phyloP scores from a whole-genome alignment of 495 filamentous ascomycete genomes.

The Penicillium nucicola region DNA sequence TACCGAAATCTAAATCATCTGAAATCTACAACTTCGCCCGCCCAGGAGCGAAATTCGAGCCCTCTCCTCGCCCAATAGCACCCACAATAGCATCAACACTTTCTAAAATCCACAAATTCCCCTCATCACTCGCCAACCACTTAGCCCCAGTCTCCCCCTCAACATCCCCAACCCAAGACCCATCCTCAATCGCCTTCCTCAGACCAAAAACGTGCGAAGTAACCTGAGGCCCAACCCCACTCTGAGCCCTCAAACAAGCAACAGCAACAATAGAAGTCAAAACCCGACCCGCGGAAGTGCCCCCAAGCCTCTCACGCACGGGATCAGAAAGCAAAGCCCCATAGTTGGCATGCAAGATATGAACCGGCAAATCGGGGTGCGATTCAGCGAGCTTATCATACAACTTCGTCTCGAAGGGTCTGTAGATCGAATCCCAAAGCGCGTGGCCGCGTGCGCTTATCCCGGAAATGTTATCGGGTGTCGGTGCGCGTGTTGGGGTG shows the following conservation, averaged over 20 bases:
- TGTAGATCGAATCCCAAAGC: constrained; percentile 73
- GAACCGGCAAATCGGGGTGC: constrained; percentile 76
- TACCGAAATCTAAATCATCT: background rate
- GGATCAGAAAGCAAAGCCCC: constrained; percentile 68
- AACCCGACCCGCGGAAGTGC: constrained; percentile 53
- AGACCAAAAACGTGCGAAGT: constrained; percentile 71
- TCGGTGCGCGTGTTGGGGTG: constrained; percentile 17
- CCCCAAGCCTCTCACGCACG: constrained; percentile 43
- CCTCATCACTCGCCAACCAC: constrained; percentile 71
- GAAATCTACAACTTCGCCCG: constrained; percentile 46
- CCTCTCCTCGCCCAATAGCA: constrained; percentile 54
- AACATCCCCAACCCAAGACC: constrained; percentile 48
- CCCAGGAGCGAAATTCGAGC: constrained; percentile 59
- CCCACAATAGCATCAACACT: constrained; percentile 67
- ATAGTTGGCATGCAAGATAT: constrained; percentile 69
- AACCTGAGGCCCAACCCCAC: constrained; percentile 76
- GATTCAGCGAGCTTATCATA: constrained; percentile 60
- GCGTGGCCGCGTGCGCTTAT: constrained; percentile 53
- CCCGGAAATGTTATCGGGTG: constrained; percentile 42
- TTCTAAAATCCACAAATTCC: constrained; percentile 66
- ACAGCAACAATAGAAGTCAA: constrained; percentile 68
- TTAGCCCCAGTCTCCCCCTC: constrained; percentile 52
- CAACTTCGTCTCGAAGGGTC: constrained; percentile 66
- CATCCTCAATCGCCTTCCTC: constrained; percentile 69
- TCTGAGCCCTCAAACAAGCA: constrained; percentile 67